Conservation (phyloP, 805 yeast species). For the Lipomyces yamanashiensis region DNA sequence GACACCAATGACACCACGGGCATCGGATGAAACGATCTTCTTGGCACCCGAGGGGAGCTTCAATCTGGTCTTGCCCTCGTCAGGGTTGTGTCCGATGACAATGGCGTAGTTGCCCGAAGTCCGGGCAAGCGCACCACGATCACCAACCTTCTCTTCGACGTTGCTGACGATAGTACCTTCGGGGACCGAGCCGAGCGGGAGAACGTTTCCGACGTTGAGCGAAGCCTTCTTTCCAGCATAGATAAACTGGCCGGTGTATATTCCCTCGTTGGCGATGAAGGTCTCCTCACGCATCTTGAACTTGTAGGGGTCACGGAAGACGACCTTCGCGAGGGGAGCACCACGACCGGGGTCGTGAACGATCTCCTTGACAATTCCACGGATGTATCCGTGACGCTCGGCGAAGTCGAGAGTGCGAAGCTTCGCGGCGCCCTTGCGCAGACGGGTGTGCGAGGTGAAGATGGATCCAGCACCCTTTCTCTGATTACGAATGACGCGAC, state of each 20-base stretch:
- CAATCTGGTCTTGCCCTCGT: slow-evolving; percentile 98
- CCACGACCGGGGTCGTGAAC: slow-evolving; percentile 99
- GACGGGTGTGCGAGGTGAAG: slow-evolving; percentile 99
- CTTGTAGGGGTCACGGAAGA: slow-evolving; percentile 99
- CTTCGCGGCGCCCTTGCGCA: slow-evolving; percentile 99
- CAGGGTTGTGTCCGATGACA: slow-evolving; percentile 99
- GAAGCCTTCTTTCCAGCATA: slow-evolving; percentile 99
- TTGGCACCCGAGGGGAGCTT: slow-evolving; percentile 99
- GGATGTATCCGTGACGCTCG: slow-evolving; percentile 99
- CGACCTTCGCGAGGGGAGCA: slow-evolving; percentile 99
- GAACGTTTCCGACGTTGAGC: slow-evolving; percentile 93
- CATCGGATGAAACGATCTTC: slow-evolving; percentile 92
- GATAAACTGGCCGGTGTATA: slow-evolving; percentile 98
- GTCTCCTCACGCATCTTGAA: slow-evolving; percentile 98
- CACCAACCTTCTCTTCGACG: slow-evolving; percentile 98
- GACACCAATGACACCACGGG: slow-evolving; percentile 99
- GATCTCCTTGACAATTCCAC: slow-evolving; percentile 98
- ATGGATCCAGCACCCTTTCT: slow-evolving; percentile 99
- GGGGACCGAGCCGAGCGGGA: slow-evolving; percentile 96
- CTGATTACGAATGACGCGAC: slow-evolving; percentile 99
- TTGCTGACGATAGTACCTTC: slow-evolving; percentile 99
- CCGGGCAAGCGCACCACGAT: slow-evolving; percentile 99
- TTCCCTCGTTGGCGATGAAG: slow-evolving; percentile 99
- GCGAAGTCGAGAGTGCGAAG: slow-evolving; percentile 98
- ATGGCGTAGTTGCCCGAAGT: slow-evolving; percentile 99